Evolutionary conservation across 2,329 filamentous ascomycete species (phyloP).

Genomic region (Pyrenochaeta sp.): DNA sequence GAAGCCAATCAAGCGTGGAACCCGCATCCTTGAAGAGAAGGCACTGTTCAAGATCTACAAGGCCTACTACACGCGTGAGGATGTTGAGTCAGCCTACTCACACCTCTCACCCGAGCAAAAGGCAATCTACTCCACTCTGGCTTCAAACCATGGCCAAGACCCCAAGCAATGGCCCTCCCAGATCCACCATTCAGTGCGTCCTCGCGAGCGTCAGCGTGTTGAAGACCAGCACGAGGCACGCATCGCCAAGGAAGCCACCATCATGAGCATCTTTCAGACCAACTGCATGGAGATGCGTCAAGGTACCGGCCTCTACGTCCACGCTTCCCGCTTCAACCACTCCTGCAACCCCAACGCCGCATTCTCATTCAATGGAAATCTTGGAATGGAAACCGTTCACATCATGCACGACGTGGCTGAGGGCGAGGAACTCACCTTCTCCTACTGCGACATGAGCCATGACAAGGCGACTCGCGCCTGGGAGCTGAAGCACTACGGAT

Average conservation of each 20-base stretch:
- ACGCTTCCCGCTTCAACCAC: constrained; percentile 52
- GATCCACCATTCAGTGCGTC: constrained; percentile 29
- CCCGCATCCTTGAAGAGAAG: constrained; percentile 50
- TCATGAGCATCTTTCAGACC: constrained; percentile 50
- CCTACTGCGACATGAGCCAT: constrained; percentile 47
- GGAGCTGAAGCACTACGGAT: constrained; percentile 48
- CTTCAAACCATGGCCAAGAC: constrained; percentile 38
- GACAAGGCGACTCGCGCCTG: constrained; percentile 36
- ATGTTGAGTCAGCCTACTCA: constrained; percentile 39
- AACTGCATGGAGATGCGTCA: constrained; percentile 49
- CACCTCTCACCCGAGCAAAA: constrained; percentile 27
- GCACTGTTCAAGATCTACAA: constrained; percentile 47
- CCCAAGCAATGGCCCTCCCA: constrained; percentile 32
- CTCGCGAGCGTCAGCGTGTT: constrained; percentile 32
- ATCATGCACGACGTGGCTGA: constrained; percentile 40
- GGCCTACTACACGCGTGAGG: constrained; percentile 39
- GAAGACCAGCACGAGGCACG: constrained; percentile 42
- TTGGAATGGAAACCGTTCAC: constrained; percentile 43
- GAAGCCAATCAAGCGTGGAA: constrained; percentile 44
- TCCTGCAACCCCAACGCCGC: constrained; percentile 50
- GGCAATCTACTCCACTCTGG: constrained; percentile 34
- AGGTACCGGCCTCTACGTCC: constrained; percentile 45
- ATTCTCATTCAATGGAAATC: constrained; percentile 44
- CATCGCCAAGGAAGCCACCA: constrained; percentile 22
- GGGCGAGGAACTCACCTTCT: constrained; percentile 49